Base-by-base conservation (phyloP, 108 stramenopile species). In the Seminavis robusta region DNA sequence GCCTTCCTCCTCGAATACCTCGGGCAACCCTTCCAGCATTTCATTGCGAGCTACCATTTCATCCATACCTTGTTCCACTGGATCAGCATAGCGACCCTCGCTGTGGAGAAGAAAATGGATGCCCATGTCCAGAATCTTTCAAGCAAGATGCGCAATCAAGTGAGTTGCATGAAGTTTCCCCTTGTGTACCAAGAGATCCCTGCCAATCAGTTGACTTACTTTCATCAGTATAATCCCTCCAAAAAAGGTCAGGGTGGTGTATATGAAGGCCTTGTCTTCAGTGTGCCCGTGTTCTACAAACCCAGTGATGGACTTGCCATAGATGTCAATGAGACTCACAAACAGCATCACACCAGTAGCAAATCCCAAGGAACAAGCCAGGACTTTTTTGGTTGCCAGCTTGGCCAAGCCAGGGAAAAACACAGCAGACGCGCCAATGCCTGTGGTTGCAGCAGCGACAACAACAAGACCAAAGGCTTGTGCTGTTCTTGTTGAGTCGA, bases 301-400 rank as follows among this genome's bases (percentile, higher is more conserved):
- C 1, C 34, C 79, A 2, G 24, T 26, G 13, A 63, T 41, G 15
- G 82, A 60, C 72, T 92, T 86, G 4, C 27, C 46, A 45, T 89
- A 86, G 31, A 94, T 92, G 38, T 92, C 90, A 6, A 77, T 67
- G 44, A 94, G 73, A 4, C 80, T 80, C 1, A 94, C 84, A 65
- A 88, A 92, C 0, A 83, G 59, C 93, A 94, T 94, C 5, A 94
- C 93, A 0, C 80, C 80, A 8, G 82, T 82, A 11, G 90, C 69
- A 9, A 92, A 17, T 27, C 80, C 86, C 4, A 94, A 64, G 15
- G 79, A 51, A 0, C 52, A 80, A 5, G 90, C 90, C 37, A 94
- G 62, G 16, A 79, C 61, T 28, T 56, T 51, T 8, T 15, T 46
- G 27, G 65, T 65, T 4, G 82, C 80, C 0, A 79, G 61, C 47